A percentile compares a stretch with the other conserved stretches of the same genome.
Evolutionary conservation across 2,329 filamentous ascomycete species (phyloP).

Genomic region (Colletotrichum kahawae): DNA sequence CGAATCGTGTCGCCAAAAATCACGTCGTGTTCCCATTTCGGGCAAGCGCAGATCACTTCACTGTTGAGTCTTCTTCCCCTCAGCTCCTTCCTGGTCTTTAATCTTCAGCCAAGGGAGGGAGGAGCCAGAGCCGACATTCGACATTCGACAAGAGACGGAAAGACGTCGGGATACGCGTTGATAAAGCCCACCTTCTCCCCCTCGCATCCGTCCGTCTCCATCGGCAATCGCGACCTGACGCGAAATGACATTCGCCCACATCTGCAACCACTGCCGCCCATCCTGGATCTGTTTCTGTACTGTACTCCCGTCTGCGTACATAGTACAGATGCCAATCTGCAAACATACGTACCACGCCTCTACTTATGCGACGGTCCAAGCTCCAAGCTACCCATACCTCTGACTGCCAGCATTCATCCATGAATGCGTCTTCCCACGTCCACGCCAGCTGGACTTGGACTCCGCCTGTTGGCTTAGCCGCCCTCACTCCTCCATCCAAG

Average conservation of each 20-base stretch:
- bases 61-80: background rate
- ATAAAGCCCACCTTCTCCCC: background rate
- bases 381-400: background rate
- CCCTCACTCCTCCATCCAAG: background rate
- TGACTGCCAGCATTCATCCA: background rate
- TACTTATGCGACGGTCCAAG: background rate
- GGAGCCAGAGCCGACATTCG: background rate
- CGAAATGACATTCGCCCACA: background rate
- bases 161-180: background rate
- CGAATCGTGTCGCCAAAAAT: background rate
- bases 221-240: background rate
- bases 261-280: background rate
- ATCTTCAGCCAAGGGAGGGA: background rate
- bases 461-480: slow-evolving; percentile 3
- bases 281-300: background rate
- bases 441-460: background rate
- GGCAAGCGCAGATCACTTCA: background rate
- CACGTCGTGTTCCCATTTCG: background rate
- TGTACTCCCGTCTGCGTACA: background rate
- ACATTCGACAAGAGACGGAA: background rate
- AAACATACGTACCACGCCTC: background rate
- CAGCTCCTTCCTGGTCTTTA: background rate
- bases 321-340: background rate
- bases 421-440: background rate
- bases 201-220: background rate